phyloP scores from a whole-genome alignment of 2,329 filamentous ascomycete species.

The Sordariomycetes sp. region DNA sequence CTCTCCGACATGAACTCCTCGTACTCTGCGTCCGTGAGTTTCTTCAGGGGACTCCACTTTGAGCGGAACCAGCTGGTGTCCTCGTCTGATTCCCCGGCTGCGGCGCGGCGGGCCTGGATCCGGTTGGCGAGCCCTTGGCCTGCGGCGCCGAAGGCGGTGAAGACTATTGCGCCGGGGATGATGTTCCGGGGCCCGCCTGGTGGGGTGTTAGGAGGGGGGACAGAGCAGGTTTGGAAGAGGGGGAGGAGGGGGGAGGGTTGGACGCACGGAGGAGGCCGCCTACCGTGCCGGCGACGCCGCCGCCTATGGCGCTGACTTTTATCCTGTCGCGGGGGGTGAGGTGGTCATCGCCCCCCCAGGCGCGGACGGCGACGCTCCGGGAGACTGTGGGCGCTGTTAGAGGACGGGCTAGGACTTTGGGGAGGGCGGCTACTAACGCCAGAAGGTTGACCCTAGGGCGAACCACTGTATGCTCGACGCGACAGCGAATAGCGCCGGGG shows the following conservation, averaged over 20 bases:
- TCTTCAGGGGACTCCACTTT: constrained; percentile 59
- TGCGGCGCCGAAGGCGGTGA: constrained; percentile 26
- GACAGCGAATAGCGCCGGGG: constrained; percentile 57
- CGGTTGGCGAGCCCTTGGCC: constrained; percentile 23
- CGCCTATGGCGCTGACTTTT: constrained; percentile 56
- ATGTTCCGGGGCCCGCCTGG: constrained; percentile 39
- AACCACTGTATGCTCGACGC: constrained; percentile 72
- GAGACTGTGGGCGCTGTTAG: constrained; percentile 25
- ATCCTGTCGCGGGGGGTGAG: constrained; percentile 45
- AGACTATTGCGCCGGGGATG: constrained; percentile 34
- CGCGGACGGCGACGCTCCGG: constrained; percentile 29
- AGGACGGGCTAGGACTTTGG: background rate
- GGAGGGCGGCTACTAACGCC: constrained; percentile 36
- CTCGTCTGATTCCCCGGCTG: background rate
- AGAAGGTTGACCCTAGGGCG: constrained; percentile 62
- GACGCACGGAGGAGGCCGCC: constrained; percentile 40
- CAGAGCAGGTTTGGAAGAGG: too few species aligned
- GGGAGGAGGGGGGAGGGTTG: background rate
- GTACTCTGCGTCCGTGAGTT: constrained; percentile 62
- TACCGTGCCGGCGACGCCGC: constrained; percentile 52
- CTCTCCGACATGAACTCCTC: constrained; percentile 57
- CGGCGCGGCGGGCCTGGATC: constrained; percentile 6
- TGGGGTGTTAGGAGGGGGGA: background rate
- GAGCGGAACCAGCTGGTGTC: constrained; percentile 31
- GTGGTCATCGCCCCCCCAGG: constrained; percentile 35